Percentiles rank a stretch among this genome's conserved stretches.
phyloP scores from a whole-genome alignment of 768 basidiomycete species.

The Tulasnella sp. region DNA sequence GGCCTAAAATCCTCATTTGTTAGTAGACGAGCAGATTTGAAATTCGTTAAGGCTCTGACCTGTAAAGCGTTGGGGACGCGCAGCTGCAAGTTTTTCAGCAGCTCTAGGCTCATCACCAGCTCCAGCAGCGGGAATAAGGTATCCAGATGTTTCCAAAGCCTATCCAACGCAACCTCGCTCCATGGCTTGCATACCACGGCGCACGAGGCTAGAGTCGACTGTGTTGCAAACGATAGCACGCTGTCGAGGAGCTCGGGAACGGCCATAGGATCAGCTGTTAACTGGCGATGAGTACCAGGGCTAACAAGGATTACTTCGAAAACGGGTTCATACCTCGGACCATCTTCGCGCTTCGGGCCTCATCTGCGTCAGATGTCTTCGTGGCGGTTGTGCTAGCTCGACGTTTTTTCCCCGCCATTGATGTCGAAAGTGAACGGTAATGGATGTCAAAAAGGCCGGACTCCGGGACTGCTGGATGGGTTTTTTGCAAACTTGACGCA shows the following conservation, averaged over 20 bases:
- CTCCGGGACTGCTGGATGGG: no score
- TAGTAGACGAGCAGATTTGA: no score
- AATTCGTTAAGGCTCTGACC: no score
- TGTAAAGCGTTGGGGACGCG: no score
- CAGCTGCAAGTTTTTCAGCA: not conserved
- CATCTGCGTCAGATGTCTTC: no score
- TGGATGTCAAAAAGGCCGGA: no score
- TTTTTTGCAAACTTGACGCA: no score
- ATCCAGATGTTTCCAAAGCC: not conserved
- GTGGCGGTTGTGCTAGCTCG: not conserved
- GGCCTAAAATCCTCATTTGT: not conserved
- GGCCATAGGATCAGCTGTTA: not conserved
- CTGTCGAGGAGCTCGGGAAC: not conserved
- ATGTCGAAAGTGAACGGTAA: no score
- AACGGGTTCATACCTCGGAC: no score
- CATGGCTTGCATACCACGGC: not conserved
- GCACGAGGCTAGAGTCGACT: not conserved
- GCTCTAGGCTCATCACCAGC: not conserved
- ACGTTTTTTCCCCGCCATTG: not conserved
- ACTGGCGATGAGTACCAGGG: no score
- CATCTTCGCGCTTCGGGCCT: no score
- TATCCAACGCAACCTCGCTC: not conserved
- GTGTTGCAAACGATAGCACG: not conserved
- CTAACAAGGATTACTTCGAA: no score
- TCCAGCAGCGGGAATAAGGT: not conserved